Conservation (phyloP, 1,284 basidiomycete genomes). For the Ganoderma leucocontextum region DNA sequence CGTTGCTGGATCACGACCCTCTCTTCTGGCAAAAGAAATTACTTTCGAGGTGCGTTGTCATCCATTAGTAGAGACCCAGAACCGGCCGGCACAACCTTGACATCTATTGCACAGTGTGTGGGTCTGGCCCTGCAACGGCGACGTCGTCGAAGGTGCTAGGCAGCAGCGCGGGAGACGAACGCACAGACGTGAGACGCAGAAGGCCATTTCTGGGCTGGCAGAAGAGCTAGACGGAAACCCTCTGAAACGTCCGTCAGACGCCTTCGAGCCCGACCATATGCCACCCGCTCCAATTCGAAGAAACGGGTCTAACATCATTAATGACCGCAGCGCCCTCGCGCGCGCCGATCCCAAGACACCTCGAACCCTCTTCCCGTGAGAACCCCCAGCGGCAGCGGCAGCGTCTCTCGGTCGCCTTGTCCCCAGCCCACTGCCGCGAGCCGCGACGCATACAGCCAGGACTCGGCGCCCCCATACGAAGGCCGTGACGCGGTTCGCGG, state of each 20-base stretch:
- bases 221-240: neutral
- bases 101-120: neutral
- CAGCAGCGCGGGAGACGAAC: neutral
- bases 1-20: neutral
- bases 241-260: neutral
- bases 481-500: neutral
- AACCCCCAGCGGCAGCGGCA: neutral
- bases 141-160: neutral
- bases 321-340: neutral
- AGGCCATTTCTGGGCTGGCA: neutral
- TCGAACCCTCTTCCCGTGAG: constrained; percentile 1
- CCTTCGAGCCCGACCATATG: neutral
- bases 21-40: neutral
- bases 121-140: neutral
- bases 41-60: neutral
- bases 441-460: neutral
- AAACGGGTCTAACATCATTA: neutral
- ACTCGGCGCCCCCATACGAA: neutral
- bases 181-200: neutral
- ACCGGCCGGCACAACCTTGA: neutral
- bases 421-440: neutral
- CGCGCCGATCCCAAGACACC: neutral
- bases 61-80: neutral
- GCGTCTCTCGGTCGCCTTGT: neutral
- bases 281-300: neutral